Conservation (phyloP, 495 filamentous ascomycete species). For the Lasiosphaeriaceae sp. region DNA sequence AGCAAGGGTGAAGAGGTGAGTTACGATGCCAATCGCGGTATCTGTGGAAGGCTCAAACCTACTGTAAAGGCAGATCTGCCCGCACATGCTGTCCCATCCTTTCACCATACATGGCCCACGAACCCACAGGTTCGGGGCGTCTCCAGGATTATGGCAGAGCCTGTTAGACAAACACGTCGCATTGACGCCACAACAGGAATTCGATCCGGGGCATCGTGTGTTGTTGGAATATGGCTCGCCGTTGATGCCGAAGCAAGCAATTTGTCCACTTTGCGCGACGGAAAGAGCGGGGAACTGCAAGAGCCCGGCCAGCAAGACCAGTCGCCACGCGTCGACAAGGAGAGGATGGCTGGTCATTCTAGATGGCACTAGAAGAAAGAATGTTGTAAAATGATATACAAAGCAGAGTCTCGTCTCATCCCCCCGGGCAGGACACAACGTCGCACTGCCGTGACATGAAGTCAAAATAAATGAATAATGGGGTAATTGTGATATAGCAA, state of each 20-base stretch:
- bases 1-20: neutral
- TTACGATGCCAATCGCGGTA: neutral
- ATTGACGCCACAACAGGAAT: conserved; percentile 18
- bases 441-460: neutral
- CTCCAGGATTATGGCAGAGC: conserved; percentile 16
- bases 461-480: neutral
- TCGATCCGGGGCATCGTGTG: conserved; percentile 16
- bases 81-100: conserved; percentile 20
- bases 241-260: conserved; percentile 14
- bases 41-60: neutral
- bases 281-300: neutral
- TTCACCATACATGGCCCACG: conserved; percentile 21
- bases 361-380: neutral
- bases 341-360: neutral
- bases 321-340: neutral
- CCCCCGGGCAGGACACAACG: neutral
- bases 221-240: conserved; percentile 12
- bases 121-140: conserved; percentile 13
- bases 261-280: neutral
- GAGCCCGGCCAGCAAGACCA: neutral
- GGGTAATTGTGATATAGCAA: no score
- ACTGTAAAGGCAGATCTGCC: conserved; percentile 30
- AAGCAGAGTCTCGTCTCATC: neutral
- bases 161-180: conserved; percentile 21
- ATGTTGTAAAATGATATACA: neutral